Percentiles rank a stretch among this genome's conserved stretches.
phyloP scores from a whole-genome alignment of 225 moss, liverwort and hornwort species.

The Pseudisothecium myosuroides region DNA sequence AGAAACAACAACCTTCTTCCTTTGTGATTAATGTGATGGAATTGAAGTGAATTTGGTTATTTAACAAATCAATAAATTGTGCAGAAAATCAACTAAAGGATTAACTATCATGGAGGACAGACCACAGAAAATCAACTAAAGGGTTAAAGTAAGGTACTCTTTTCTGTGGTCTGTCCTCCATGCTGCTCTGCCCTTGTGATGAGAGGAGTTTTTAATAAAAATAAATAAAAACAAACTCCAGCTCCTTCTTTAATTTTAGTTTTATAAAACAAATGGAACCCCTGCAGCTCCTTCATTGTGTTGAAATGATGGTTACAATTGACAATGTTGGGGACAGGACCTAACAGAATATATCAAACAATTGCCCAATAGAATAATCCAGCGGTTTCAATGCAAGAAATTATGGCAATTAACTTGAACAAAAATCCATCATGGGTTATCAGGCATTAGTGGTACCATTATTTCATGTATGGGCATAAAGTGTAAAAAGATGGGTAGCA shows the following conservation, averaged over 20 bases:
- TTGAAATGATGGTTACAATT: neutral
- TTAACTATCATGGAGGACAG: too few relatives aligned
- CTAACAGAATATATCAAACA: neutral
- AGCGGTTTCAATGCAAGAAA: neutral
- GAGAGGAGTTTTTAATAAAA: neutral
- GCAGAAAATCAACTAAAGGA: neutral
- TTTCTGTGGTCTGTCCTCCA: neutral
- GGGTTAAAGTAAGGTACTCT: too few relatives aligned
- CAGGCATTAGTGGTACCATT: neutral
- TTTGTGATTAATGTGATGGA: neutral
- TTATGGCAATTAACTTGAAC: neutral
- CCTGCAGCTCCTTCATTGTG: neutral
- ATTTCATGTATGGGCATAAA: neutral
- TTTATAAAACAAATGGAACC: too few relatives aligned
- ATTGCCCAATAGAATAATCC: neutral
- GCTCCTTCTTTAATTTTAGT: too few relatives aligned
- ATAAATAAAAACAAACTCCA: neutral
- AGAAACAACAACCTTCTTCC: too few relatives aligned
- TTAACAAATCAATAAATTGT: neutral
- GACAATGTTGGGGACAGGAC: neutral
- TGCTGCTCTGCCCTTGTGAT: neutral
- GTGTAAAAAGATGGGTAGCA: neutral
- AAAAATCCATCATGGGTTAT: neutral
- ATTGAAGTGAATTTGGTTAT: neutral
- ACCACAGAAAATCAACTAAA: too few relatives aligned